Base-by-base conservation (phyloP, 768 basidiomycete genomes). In the Cantharellus anzutake region DNA sequence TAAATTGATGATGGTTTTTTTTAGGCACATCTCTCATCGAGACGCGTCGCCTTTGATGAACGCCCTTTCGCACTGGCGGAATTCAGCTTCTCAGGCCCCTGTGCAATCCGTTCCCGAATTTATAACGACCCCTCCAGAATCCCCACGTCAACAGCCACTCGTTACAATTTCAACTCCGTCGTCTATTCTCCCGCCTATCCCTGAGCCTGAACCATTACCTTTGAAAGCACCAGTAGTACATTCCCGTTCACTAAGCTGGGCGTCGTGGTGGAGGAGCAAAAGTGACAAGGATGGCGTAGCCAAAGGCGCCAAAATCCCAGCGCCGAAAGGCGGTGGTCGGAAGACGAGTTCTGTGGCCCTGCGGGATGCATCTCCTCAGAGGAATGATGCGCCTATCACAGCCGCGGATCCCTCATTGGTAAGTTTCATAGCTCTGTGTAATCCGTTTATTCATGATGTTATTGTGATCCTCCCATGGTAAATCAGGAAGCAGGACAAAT, bases 21-120 rank as follows among this genome's bases (percentile, higher is more conserved):
- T 37, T 42, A 86, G 85, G 63, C 92, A 85, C 68, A 80, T 91
- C 59, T 84, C 82, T n/a, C 81, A 82, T 62, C 71, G 74, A 44
- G 86, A 87, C 65, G 79, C 76, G 2, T 84, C 85, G 0, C 82
- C 83, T 0, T 74, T 93, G 37, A 80, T 92, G 73, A 77, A 79
- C 41, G 82, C 86, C 0, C 76, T 97, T 2, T 73, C 74, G 4
- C 66, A 78, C 20, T 94, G 89, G 78, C 81, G 92, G 56, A 68
- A 74, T 35, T 70, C 73, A 2, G 67, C 44, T 29, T 11, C 44
- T 29, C 44, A 48, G 1, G 11, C 44, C 11, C 11, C 44, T 1
- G 11, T 7, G 52, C 52, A 29, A 29, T 48, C 20, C 20, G 20
- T 29, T 29, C 20, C 20, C 20, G 20, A 29, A 29, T 29, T 29